Evolutionary conservation across 805 yeast species (phyloP), one percentile per base, ranked within the genome.

Genomic region (Brettanomyces naardenensis): DNA sequence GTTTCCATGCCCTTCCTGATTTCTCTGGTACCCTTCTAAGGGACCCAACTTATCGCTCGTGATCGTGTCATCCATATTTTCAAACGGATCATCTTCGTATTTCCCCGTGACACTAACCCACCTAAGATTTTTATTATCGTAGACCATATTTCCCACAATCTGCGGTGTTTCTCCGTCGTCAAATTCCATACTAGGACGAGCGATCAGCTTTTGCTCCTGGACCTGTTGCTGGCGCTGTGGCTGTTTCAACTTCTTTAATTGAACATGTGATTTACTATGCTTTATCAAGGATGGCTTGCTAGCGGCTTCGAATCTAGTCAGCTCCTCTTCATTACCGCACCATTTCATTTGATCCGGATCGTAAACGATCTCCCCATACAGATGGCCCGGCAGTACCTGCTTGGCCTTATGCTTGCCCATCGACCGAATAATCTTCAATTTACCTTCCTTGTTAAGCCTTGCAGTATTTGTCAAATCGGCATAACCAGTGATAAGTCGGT

Each of bases 301-400:
- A 14, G 52, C 42, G 3, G 50, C 43, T 28, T 78, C 80, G 51
- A 79, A 79, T 29, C 67, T 62, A 25, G 64, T 47, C 34, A 76
- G 54, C 18, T 76, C 83, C 22, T 65, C 68, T 28, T 79, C 81
- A 47, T 79, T 78, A 4, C 85, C 85, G 47, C 73, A 79, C 87
- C 86, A 80, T 32, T 62, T 60, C 45, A 64, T 63, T 34, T 66
- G 61, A 13, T 56, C 55, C 1, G 78, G 69, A 45, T 80, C 77
- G 48, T 65, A 80, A 33, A 61, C 63, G 78, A 80, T 76, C 28
- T 62, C 61, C 4, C 65, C 64, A 33, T 52, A 56, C 18, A 54
- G 38, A 36, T 56, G 61, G 2, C 56, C 61, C 4, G 55, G 52
- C 30, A 54, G 40, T 5, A 49, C 51, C 36, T 55, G 54, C 31